Evolutionary conservation across 75 land plant species (phyloP).

Genomic region (Adiantum capillusveneris): DNA sequence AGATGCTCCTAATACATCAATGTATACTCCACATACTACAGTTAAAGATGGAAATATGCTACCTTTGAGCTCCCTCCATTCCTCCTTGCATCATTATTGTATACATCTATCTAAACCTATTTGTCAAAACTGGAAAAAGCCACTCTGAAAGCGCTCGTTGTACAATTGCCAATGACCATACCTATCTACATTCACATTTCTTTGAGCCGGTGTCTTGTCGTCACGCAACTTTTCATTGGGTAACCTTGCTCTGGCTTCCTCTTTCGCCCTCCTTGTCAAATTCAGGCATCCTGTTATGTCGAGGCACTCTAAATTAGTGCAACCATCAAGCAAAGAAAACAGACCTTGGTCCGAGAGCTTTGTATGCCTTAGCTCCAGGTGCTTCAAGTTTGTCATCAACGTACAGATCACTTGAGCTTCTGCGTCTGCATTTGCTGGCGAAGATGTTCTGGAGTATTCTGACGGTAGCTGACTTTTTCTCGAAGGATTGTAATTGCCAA

Average conservation of each 20-base stretch:
- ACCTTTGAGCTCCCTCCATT: too few species aligned
- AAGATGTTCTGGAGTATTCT: conserved; percentile 37
- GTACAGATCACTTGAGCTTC: conserved; percentile 49
- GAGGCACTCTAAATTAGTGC: conserved; percentile 31
- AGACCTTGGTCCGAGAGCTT: conserved; percentile 37
- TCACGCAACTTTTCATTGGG: conserved; percentile 25
- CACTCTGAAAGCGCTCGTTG: conserved; percentile 49
- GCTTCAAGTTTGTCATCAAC: conserved; percentile 50
- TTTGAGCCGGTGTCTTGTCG: conserved; percentile 24
- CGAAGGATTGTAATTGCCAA: conserved; percentile 52
- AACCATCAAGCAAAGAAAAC: conserved; percentile 28
- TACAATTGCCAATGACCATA: conserved; percentile 69
- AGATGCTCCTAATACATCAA: too few species aligned
- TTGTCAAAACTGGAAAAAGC: conserved; percentile 35
- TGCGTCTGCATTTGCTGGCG: conserved; percentile 48
- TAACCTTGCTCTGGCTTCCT: conserved; percentile 15
- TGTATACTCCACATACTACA: too few species aligned
- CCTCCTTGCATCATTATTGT: too few species aligned
- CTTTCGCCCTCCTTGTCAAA: conserved; percentile 34
- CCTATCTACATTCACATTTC: conserved; percentile 29
- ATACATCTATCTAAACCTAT: too few species aligned
- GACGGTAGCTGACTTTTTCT: conserved; percentile 41
- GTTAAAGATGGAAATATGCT: too few species aligned
- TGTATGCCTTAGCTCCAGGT: conserved; percentile 41
- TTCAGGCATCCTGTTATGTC: conserved; percentile 50